These are phyloP conservation scores for Dryadomyces quercivorus DNA, from an alignment of 2,329 filamentous ascomycete genomes.

Conservation along the genomic window DNA sequence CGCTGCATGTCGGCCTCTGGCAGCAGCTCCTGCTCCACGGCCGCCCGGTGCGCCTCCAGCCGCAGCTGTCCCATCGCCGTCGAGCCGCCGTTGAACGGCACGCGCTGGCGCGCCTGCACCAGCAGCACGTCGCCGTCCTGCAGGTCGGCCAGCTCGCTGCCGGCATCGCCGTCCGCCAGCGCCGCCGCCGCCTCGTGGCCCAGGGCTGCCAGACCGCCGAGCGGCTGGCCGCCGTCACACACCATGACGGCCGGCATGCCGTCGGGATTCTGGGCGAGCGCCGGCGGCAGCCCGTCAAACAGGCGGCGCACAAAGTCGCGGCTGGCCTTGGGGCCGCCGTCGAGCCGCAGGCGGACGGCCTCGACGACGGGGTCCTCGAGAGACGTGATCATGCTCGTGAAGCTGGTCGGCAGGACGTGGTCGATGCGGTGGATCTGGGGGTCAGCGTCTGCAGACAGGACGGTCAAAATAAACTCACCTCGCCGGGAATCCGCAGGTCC, in stretches of 20 bases:
- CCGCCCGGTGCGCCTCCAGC: slow-evolving; percentile 54
- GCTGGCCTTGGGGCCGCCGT: slow-evolving; percentile 37
- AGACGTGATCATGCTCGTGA: slow-evolving; percentile 63
- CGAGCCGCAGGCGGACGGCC: slow-evolving; percentile 54
- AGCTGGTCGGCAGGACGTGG: slow-evolving; percentile 46
- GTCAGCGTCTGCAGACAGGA: slow-evolving; percentile 12
- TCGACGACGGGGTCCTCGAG: slow-evolving; percentile 61
- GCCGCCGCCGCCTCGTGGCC: slow-evolving; percentile 59
- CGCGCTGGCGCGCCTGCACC: slow-evolving; percentile 62
- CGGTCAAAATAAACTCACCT: slow-evolving; percentile 28
- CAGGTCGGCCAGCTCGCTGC: slow-evolving; percentile 23
- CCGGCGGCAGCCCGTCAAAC: slow-evolving; percentile 41
- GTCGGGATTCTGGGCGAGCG: slow-evolving; percentile 55
- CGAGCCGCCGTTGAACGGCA: slow-evolving; percentile 58
- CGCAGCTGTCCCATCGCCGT: slow-evolving; percentile 61
- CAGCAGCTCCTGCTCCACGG: slow-evolving; percentile 51
- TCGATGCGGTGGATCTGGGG: slow-evolving; percentile 53
- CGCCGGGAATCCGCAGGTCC: slow-evolving; percentile 58
- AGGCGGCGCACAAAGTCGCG: slow-evolving; percentile 56
- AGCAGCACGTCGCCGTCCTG: slow-evolving; percentile 69
- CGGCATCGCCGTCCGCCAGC: slow-evolving; percentile 20
- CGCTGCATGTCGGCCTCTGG: slow-evolving; percentile 17
- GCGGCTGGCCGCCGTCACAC: slow-evolving; percentile 59
- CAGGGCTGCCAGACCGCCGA: slow-evolving; percentile 65
- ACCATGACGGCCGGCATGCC: slow-evolving; percentile 74